These are phyloP conservation scores for Mycena crocata DNA, from an alignment of 768 basidiomycete genomes.

Conservation along the genomic window DNA sequence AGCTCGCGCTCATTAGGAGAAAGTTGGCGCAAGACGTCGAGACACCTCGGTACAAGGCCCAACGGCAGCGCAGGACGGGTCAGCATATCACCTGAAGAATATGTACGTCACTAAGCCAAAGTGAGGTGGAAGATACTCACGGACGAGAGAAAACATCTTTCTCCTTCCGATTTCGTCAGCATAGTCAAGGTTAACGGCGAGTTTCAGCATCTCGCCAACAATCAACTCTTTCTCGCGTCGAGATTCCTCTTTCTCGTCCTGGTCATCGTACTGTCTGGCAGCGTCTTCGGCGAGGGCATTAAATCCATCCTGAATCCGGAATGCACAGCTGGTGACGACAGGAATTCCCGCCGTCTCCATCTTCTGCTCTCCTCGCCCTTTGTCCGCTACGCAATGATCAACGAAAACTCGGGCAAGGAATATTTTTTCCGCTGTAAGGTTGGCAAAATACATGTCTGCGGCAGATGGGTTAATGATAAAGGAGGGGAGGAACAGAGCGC, in stretches of 20 bases:
- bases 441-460: conserved; percentile 78
- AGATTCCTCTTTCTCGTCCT: conserved; percentile 58
- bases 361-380: conserved; percentile 59
- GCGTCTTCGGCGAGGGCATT: conserved; percentile 57
- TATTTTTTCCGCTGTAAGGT: conserved; percentile 77
- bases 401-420: conserved; percentile 89
- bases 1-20: conserved; percentile 84
- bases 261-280: conserved; percentile 44
- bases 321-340: conserved; percentile 86
- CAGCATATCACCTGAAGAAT: conserved; percentile 79
- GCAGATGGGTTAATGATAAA: neutral
- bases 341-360: conserved; percentile 81
- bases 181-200: conserved; percentile 88
- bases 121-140: conserved; percentile 57
- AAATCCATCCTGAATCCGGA: conserved; percentile 76
- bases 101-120: conserved; percentile 3
- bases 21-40: conserved; percentile 84
- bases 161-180: conserved; percentile 91
- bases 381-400: conserved; percentile 71
- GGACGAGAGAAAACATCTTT: conserved; percentile 88
- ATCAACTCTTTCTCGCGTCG: conserved; percentile 69
- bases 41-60: conserved; percentile 73
- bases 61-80: conserved; percentile 77
- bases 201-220: conserved; percentile 82
- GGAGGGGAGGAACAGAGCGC: neutral